These are phyloP conservation scores for Xylaria cubensis DNA, from an alignment of 495 filamentous ascomycete genomes.

Conservation along the genomic window DNA sequence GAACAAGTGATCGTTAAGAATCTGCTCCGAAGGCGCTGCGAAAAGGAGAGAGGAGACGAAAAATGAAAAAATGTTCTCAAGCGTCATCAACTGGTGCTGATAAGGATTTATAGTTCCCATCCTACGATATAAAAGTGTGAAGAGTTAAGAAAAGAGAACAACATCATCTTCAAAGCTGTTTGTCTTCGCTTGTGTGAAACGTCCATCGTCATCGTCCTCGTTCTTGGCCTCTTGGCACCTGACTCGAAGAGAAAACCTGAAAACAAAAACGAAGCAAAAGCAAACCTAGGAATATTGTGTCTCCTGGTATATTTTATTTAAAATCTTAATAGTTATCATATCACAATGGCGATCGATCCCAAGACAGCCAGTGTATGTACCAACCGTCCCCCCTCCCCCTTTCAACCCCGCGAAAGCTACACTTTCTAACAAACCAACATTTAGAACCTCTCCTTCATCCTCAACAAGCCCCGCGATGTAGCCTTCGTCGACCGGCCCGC, in stretches of 20 bases:
- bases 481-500: conserved; percentile 77
- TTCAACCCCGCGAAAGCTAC: not conserved
- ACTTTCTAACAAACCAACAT: conserved; percentile 22
- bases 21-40: conserved; percentile 20
- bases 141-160: not conserved
- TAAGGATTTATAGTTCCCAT: not conserved
- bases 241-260: not conserved
- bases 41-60: not conserved
- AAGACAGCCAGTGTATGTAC: conserved; percentile 40
- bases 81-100: not conserved
- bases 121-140: conserved; percentile 8
- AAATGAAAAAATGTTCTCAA: not conserved
- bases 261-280: not conserved
- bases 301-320: not conserved
- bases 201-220: not conserved
- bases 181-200: conserved; percentile 10
- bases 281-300: not conserved
- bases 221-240: conserved; percentile 1
- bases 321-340: not conserved
- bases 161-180: not conserved
- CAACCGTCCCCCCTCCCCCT: not conserved
- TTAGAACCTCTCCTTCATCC: conserved; percentile 88
- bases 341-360: conserved; percentile 31
- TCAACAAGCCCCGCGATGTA: conserved; percentile 75
- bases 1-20: conserved; percentile 11